Percentiles rank a stretch among this genome's conserved stretches.
These are phyloP conservation scores for Penicillium sp. DNA, from an alignment of 2,329 filamentous ascomycete genomes.

Conservation along the genomic window DNA sequence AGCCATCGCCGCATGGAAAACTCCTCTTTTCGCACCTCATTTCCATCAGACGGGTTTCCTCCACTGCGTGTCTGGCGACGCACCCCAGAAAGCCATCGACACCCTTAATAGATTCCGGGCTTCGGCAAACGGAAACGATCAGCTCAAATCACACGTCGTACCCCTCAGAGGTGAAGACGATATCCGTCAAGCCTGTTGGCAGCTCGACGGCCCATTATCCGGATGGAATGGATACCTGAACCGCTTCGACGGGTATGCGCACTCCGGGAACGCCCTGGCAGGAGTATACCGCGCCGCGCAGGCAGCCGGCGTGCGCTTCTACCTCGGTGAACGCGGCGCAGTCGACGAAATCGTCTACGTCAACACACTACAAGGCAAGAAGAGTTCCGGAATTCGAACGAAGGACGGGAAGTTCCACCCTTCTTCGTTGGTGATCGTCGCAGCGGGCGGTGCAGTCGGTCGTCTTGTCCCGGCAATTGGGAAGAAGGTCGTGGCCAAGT, in stretches of 20 bases:
- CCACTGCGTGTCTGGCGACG: slow-evolving; percentile 49
- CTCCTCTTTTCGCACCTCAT: slow-evolving; percentile 53
- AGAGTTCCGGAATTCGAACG: slow-evolving; percentile 38
- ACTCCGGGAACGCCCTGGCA: slow-evolving; percentile 52
- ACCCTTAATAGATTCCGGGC: slow-evolving; percentile 46
- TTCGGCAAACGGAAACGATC: slow-evolving; percentile 33
- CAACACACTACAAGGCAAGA: slow-evolving; percentile 13
- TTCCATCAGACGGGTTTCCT: slow-evolving; percentile 54
- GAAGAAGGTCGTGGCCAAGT: slow-evolving; percentile 53
- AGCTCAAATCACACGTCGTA: slow-evolving; percentile 42
- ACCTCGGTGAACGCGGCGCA: slow-evolving; percentile 42
- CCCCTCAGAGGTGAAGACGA: slow-evolving; percentile 38
- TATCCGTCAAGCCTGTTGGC: slow-evolving; percentile 47
- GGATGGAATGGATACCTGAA: slow-evolving; percentile 62
- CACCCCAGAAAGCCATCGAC: slow-evolving; percentile 48
- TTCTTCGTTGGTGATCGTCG: slow-evolving; percentile 48
- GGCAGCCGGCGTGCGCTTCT: slow-evolving; percentile 43
- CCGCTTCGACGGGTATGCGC: slow-evolving; percentile 56
- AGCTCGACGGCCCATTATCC: slow-evolving; percentile 48
- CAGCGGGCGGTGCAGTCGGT: slow-evolving; percentile 52
- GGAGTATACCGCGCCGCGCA: slow-evolving; percentile 47
- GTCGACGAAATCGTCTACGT: slow-evolving; percentile 42
- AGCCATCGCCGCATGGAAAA: slow-evolving; percentile 54
- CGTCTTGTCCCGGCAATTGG: slow-evolving; percentile 51
- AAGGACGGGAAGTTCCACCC: slow-evolving; percentile 38